Base-by-base conservation (phyloP, 306 rosid genomes). In the Malus orientalis region DNA sequence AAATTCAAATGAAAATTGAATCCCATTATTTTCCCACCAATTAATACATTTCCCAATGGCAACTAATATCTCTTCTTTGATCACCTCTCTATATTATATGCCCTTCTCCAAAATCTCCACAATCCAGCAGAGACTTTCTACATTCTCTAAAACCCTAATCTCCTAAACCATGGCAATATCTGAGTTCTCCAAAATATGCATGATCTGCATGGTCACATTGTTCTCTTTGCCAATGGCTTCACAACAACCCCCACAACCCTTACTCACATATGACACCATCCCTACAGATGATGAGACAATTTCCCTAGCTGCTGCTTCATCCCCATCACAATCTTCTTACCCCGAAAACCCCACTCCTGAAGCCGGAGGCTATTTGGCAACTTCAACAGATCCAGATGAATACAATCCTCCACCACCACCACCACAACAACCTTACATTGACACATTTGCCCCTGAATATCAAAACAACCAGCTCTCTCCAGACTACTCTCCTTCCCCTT, bases 381-480 rank as follows among this genome's bases (percentile, higher is more conserved):
- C 71, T 33, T 15, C 11, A 58, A 22, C 3, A 22, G 30, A 58
- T n/a, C 25, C 63, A 10, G 74, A 70, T 49, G 20, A 23, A 59
- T 36, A 66, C 67, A 36, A 49, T 12, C 77, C 83, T 68, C 62
- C 82, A 38, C 67, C 80, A 22, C 25, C 65, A 60, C 67, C 84
- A 44, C 25, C 74, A 58, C 29, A 22, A n/a, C 29, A 58, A 11
- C 63, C 63, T 23, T 82, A 78, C 4, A 29, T 38, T 1, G 75
- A 66, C 33, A 14, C 47, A 49, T 53, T 29, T 33, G 69, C 73
- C 59, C 67, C 67, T 74, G 11, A 73, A 19, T 6, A 49, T 15
- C 20, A 71, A 71, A 18, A 57, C 42, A 27, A 32, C 65, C 25
- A 57, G 13, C 71, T 60, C n/a, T 63, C 66, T 44, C 64, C 73